Percentiles rank a stretch among this genome's conserved stretches.
Conservation (phyloP, 2,329 filamentous ascomycete species). For the Botrytis fabae region DNA sequence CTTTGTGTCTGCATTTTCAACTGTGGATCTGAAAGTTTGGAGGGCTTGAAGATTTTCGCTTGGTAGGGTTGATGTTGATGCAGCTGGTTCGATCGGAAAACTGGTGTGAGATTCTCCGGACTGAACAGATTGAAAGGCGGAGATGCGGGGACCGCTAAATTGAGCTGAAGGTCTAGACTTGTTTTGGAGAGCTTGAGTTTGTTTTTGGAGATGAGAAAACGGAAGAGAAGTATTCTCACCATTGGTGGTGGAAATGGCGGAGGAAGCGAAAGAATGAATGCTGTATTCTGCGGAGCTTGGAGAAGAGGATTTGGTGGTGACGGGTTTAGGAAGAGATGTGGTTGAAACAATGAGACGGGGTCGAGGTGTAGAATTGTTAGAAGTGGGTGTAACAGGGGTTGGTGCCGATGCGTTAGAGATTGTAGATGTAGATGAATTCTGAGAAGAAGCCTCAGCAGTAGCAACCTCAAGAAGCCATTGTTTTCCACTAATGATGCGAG, state of each 20-base stretch:
- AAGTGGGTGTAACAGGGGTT: background rate
- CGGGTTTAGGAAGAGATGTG: background rate
- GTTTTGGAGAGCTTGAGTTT: too few species aligned
- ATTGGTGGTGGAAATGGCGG: background rate
- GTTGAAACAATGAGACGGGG: background rate
- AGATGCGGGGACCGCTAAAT: background rate
- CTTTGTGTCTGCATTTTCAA: background rate
- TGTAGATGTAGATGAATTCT: background rate
- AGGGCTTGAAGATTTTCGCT: background rate
- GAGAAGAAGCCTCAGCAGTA: background rate
- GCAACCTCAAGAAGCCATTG: conserved; percentile 9
- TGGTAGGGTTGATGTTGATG: background rate
- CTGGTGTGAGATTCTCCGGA: background rate
- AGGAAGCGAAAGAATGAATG: conserved; percentile 15
- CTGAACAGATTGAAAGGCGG: background rate
- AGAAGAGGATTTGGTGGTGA: background rate
- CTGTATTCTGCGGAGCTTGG: conserved; percentile 12
- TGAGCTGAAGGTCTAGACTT: background rate
- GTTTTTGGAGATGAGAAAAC: too few species aligned
- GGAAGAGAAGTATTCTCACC: too few species aligned
- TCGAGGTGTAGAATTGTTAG: background rate
- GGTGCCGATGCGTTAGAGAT: too few species aligned
- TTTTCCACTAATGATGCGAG: background rate
- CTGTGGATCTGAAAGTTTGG: background rate
- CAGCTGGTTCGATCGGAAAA: too few species aligned